Conservation (phyloP, 805 yeast species). For the Brettanomyces bruxellensis region DNA sequence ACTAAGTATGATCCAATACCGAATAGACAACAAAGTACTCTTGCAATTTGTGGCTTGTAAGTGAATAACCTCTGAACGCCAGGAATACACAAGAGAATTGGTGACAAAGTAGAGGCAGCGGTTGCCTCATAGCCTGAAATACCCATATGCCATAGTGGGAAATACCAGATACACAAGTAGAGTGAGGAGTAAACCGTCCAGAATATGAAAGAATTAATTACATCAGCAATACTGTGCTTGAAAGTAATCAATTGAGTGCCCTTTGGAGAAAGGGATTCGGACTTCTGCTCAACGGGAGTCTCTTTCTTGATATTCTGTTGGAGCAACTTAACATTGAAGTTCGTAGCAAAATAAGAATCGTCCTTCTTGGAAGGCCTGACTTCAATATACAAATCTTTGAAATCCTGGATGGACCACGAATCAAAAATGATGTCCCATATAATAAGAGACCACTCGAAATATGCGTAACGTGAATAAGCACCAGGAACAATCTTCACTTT, state of each 20-base stretch:
- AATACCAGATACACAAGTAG: slow-evolving; percentile 87
- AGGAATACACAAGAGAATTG: slow-evolving; percentile 27
- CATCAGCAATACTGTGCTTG: slow-evolving; percentile 30
- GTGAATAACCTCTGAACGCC: slow-evolving; percentile 29
- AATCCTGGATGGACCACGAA: slow-evolving; percentile 66
- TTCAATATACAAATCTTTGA: slow-evolving; percentile 48
- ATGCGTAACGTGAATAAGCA: slow-evolving; percentile 93
- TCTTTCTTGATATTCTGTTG: background rate
- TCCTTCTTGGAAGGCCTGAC: slow-evolving; percentile 19
- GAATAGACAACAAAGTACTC: slow-evolving; percentile 44
- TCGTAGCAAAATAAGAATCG: slow-evolving; percentile 18
- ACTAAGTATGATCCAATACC: slow-evolving; percentile 74
- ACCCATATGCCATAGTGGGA: slow-evolving; percentile 98
- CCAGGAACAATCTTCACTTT: slow-evolving; percentile 82
- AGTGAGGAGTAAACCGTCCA: slow-evolving; percentile 82
- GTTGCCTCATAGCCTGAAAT: slow-evolving; percentile 88
- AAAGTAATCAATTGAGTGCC: slow-evolving; percentile 27
- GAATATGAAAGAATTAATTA: slow-evolving; percentile 63
- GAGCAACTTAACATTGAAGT: slow-evolving; percentile 11
- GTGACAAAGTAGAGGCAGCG: slow-evolving; percentile 47
- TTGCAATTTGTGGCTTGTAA: slow-evolving; percentile 42
- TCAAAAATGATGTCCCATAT: slow-evolving; percentile 80
- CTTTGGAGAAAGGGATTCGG: slow-evolving; percentile 13
- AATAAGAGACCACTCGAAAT: slow-evolving; percentile 88
- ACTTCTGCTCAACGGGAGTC: slow-evolving; percentile 1